Conservation (phyloP, 2,329 filamentous ascomycete species). For the Stemphylium beticola region DNA sequence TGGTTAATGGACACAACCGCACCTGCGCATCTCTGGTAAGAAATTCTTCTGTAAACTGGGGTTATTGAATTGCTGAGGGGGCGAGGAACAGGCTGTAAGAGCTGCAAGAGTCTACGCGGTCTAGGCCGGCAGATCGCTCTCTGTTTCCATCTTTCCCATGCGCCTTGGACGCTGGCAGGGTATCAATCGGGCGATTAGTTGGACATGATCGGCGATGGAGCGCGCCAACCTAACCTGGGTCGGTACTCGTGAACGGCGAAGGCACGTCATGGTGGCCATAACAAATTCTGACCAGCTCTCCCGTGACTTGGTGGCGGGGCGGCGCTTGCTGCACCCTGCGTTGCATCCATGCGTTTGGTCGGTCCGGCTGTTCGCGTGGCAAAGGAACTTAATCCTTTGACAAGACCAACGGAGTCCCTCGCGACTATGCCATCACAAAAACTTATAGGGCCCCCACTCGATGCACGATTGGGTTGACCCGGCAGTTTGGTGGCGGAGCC, state of each 20-base stretch:
- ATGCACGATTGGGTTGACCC: neutral
- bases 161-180: constrained; percentile 3
- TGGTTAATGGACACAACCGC: constrained; percentile 1
- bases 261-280: neutral
- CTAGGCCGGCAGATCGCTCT: constrained; percentile 14
- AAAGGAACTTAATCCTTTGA: too few relatives aligned
- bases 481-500: neutral
- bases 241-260: neutral
- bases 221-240: neutral
- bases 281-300: neutral
- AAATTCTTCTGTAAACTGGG: neutral
- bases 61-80: neutral
- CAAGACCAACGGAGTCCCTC: too few relatives aligned
- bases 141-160: constrained; percentile 1
- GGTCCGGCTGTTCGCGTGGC: too few relatives aligned
- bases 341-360: too few relatives aligned
- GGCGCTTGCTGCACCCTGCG: too few relatives aligned
- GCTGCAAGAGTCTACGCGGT: constrained; percentile 6
- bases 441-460: too few relatives aligned
- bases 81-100: constrained; percentile 1
- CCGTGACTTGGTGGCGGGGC: neutral
- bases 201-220: constrained; percentile 12
- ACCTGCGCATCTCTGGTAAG: constrained; percentile 6
- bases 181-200: constrained; percentile 6
- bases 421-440: too few relatives aligned